Base-by-base conservation (phyloP, 352 stramenopile genomes). In the Globisporangium nodosum region DNA sequence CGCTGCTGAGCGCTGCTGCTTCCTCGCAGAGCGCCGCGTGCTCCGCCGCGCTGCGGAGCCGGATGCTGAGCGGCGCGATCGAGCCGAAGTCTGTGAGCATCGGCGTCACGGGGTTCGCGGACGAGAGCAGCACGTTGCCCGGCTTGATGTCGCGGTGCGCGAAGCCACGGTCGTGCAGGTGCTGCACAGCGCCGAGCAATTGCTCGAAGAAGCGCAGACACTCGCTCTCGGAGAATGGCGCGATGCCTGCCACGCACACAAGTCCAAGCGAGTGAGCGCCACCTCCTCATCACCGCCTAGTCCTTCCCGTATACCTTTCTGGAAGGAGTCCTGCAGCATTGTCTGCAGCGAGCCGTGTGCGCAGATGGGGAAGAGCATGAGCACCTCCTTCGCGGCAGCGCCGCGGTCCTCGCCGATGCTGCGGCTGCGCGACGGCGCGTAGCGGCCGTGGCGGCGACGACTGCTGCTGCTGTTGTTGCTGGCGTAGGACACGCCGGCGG, bases 81-180 rank as follows among this genome's bases (percentile, higher is more conserved):
- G 80, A 91, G 27, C 85, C 82, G 58, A 96, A 91, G 57, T 93
- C 86, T 65, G 88, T 87, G 20, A 96, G 55, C 39, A 94, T 58
- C 15, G 81, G 76, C 51, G 78, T 70, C 12, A 73, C 54, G 4
- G 59, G 70, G 12, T 83, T 66, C 8, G 49, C 48, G 0, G 66
- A 70, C 2, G 60, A 73, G 16, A 96, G 59, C 35, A 94, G 63
- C 13, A 94, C 35, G 56, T 92, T 94, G 50, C 70, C 70, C 15
- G 85, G 85, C 63, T 92, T 92, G 48, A 96, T 40, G 54, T 96
- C 86, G 57, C 84, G 77, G 56, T 96, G 86, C 11, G 76, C 76
- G 40, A 78, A 85, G 27, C 78, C 71, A 1, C 81, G 39, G 3
- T 56, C 65, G 39, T 92, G 81, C 42, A 92, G 64, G n/a, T 74